Evolutionary conservation across 176 grass and related monocot species (phyloP), one percentile per base, ranked within the genome.

Genomic region (Bolboschoenus planiculmis): DNA sequence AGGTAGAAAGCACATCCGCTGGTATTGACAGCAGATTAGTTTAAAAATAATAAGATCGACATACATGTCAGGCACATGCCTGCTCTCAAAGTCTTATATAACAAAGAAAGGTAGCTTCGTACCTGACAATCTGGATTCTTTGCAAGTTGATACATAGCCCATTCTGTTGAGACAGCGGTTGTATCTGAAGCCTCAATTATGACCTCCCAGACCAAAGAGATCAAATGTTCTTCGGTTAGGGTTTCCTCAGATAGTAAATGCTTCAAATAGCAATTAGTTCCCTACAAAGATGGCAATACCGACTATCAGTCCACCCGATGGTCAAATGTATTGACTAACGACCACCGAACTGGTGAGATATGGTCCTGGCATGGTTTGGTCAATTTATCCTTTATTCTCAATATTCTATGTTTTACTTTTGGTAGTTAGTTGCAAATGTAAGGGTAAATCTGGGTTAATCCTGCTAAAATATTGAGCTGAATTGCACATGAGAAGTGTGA

Each of bases 111-210:
- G 42, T 51, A 51, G 5, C 14, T 76, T 76, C 18, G 23, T 43
- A 61, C 95, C 90, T 98, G 95, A 67, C 56, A 85, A 56, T 83
- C 81, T 86, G 90, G 89, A 82, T 91, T 73, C 80, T 91, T 95
- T 3, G 92, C 85, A 47, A 98, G 82, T 82, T 98, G 83, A 86
- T 84, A 98, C 90, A 98, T 95, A 15, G 89, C 89, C 95, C 95
- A 98, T 81, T 98, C 95, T 1, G 95, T 87, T 2, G 85, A 85
- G 53, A 95, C 86, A 43, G 89, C 34, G 70, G 90, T 94, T 58
- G 92, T 95, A 82, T 98, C 95, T 14, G 95, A 90, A 24, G 89
- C 51, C 54, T 93, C 95, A 30, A 98, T 88, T 85, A 98, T 60
- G 23, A 61, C 46, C 78, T 98, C 95, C 92, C 90, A 98, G 14